Evolutionary conservation across 148 eudicot species (phyloP), one percentile per base, ranked within the genome.

Genomic region (Beta vulgaris): DNA sequence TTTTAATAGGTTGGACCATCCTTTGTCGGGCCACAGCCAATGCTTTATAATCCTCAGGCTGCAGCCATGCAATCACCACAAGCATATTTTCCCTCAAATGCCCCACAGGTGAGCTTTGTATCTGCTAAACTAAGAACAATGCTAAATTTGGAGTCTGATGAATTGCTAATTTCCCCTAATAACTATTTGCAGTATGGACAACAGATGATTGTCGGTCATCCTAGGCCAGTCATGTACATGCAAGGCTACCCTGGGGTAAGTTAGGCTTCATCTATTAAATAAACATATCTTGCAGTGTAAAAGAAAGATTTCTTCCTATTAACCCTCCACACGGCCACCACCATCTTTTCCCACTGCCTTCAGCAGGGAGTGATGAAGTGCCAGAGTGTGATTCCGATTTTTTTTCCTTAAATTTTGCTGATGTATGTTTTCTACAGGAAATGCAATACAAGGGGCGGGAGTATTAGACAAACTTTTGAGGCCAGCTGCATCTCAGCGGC

Each of bases 151-250:
- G 26, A 19, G 7, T 23, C 31, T 59, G 6, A 32, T 39, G 32
- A 53, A 72, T 18, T 35, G 49, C 73, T 80, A 46, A 76, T 53
- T 67, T 25, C 2, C 69, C 4, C 28, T 63, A 4, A 32, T 63
- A 4, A 32, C 43, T 26, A 46, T 68, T 58, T 75, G 82, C 93
- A 90, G 94, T 92, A 87, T 79, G 92, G 97, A 76, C 99, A 92
- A 87, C 99, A 85, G 83, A 91, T 93, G 98, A 81, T 95, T 74
- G 73, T 92, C 61, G 92, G 97, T 73, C 98, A 92, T 70, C 98
- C 92, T 42, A 88, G 92, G 73, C 94, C 85, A 79, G 85, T 95
- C 55, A 59, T 92, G 79, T 92, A 90, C 89, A 95, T 92, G 97
- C 99, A 88, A 68, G 82, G 89, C 35, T 92, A 89, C 83, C 88